These are phyloP conservation scores for Dothideomycetes sp. DNA, from an alignment of 2,329 filamentous ascomycete species.

Conservation along the genomic window DNA sequence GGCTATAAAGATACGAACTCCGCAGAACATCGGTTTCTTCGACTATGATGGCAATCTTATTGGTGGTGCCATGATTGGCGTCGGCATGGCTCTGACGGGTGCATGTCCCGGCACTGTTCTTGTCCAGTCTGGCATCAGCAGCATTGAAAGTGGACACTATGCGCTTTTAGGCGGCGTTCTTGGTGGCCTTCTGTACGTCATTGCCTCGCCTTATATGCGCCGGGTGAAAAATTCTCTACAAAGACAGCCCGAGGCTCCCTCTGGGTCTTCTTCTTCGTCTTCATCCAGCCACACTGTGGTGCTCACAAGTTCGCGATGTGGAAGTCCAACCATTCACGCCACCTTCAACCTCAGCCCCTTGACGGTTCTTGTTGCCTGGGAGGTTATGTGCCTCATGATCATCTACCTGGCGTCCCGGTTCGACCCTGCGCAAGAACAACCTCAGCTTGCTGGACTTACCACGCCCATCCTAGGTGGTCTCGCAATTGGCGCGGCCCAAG, in stretches of 20 bases:
- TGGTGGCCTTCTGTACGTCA: slow-evolving; percentile 37
- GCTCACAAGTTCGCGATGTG: background rate
- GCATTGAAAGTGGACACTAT: slow-evolving; percentile 25
- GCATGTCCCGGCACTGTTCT: slow-evolving; percentile 57
- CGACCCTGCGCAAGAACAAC: background rate
- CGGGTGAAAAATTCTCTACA: background rate
- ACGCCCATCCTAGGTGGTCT: slow-evolving; percentile 46
- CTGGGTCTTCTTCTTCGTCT: too few species aligned
- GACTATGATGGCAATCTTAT: slow-evolving; percentile 54
- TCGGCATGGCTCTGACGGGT: slow-evolving; percentile 56
- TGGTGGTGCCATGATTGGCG: slow-evolving; percentile 50
- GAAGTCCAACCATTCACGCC: slow-evolving; percentile 14
- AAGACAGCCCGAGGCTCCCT: too few species aligned
- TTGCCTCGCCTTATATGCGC: slow-evolving; percentile 1
- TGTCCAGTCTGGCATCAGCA: slow-evolving; percentile 45
- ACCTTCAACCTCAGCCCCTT: slow-evolving; percentile 29
- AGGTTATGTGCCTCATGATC: slow-evolving; percentile 29
- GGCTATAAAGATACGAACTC: slow-evolving; percentile 36
- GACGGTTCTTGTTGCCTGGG: slow-evolving; percentile 31
- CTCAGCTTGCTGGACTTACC: slow-evolving; percentile 15
- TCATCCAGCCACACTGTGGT: background rate
- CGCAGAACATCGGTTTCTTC: slow-evolving; percentile 43
- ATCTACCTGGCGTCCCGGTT: slow-evolving; percentile 17
- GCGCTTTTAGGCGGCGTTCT: slow-evolving; percentile 44
- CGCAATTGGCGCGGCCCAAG: slow-evolving; percentile 47